Base-by-base conservation (phyloP, 2,329 filamentous ascomycete genomes). In the Hypomyces perniciosus region DNA sequence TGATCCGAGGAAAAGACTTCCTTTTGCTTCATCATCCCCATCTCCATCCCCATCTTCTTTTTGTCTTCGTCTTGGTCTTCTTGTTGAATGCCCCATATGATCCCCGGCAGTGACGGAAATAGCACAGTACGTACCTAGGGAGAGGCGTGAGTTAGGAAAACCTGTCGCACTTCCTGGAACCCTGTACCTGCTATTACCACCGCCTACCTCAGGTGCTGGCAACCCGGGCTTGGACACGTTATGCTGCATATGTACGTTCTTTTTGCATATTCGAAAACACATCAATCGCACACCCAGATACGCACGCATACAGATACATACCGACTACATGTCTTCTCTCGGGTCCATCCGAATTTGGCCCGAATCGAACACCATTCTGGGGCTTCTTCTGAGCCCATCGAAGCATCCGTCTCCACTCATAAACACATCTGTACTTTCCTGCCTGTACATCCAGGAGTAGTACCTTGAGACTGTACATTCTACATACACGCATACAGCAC, bases 341-440 rank as follows among this genome's bases (percentile, higher is more conserved):
- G 47, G 47, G 20, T 34, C 33, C 31, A 38, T 44, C 47, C 39
- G 47, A 39, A 49, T 49, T 38, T 46, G 31, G 44, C 12, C 44
- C 44, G 8, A 35, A 20, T 46, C 44, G 33, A 46, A 35, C 30
- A 29, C 30, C 33, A 30, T 37, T 46, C 20, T 34, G 44, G 37
- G 33, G 12, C 44, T 31, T 26, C 44, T 37, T 46, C 20, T 34
- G 44, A 46, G 33, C 26, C 44, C 44, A 26, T 46, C 33, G 30
- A 28, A 35, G 43, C 44, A 35, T 28, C 20, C 44, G 28, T 46
- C 44, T 46, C 44, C 41, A 44, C 41, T 10, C 41, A 44, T 28
- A 29, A 28, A 13, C 13, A 9, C 27, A 42, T 10, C 46, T 44
- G 37, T 43, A 42, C 39, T 39, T 49, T 33, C 38, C 39, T 48